Conservation (phyloP, 2,329 filamentous ascomycete species). For the Ceratocystis smalleyi region DNA sequence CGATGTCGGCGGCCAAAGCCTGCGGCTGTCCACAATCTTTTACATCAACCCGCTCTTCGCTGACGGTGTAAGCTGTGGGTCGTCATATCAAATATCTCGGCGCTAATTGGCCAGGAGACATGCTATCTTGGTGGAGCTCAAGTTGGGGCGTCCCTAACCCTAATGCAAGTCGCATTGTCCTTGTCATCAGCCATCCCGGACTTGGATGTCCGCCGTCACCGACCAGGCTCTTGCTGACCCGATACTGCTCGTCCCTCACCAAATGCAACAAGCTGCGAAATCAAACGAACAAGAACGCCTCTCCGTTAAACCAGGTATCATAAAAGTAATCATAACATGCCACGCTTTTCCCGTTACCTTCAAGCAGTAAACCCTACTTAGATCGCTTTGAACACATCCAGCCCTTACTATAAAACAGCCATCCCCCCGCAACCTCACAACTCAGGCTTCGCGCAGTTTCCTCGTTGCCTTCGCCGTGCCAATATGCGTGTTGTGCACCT, state of each 20-base stretch:
- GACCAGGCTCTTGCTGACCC: no score
- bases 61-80: neutral
- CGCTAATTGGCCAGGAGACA: conserved; percentile 6
- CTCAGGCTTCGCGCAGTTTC: conserved; percentile 29
- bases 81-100: conserved; percentile 12
- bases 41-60: neutral
- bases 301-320: conserved; percentile 15
- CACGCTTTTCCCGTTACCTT: conserved; percentile 12
- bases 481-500: conserved; percentile 84
- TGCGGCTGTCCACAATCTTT: no score
- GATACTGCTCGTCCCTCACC: neutral
- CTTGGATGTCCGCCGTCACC: neutral
- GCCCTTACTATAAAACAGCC: neutral
- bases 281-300: conserved; percentile 5
- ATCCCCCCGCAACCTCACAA: neutral
- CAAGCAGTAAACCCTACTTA: conserved; percentile 2
- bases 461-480: conserved; percentile 69
- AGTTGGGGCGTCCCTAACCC: neutral
- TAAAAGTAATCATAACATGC: conserved; percentile 15
- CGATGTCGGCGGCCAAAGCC: conserved; percentile 6
- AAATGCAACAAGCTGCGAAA: neutral
- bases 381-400: neutral
- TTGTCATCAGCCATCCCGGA: neutral
- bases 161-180: neutral
- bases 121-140: neutral